phyloP scores from a whole-genome alignment of 495 filamentous ascomycete species.

The Penicillium alfredii region DNA sequence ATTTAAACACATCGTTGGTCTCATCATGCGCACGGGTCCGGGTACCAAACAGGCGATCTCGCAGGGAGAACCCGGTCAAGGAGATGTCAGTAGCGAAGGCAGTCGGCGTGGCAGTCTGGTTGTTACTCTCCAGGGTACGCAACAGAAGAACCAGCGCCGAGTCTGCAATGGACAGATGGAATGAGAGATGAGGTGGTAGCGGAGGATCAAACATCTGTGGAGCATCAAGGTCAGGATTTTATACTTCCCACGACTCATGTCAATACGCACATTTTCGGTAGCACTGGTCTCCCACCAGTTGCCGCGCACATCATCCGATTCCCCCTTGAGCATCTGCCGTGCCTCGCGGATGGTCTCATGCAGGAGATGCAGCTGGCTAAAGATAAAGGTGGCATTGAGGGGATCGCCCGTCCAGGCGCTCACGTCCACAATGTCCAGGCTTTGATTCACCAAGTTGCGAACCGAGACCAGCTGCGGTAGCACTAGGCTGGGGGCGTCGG shows the following conservation, averaged over 20 bases:
- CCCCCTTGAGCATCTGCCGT: constrained; percentile 42
- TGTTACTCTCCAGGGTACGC: constrained; percentile 65
- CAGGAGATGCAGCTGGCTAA: constrained; percentile 71
- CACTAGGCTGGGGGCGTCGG: constrained; percentile 46
- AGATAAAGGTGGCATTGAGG: constrained; percentile 60
- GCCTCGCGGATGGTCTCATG: constrained; percentile 72
- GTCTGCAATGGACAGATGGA: constrained; percentile 74
- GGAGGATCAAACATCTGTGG: constrained; percentile 51
- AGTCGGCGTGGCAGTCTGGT: constrained; percentile 53
- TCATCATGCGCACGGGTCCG: constrained; percentile 74
- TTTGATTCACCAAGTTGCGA: constrained; percentile 66
- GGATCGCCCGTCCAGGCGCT: constrained; percentile 61
- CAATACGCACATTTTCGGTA: constrained; percentile 44
- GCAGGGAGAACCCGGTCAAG: constrained; percentile 51
- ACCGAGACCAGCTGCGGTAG: constrained; percentile 66
- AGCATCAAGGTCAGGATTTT: neutral
- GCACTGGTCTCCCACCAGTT: constrained; percentile 55
- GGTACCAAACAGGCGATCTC: constrained; percentile 48
- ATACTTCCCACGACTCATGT: neutral
- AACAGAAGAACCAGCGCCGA: constrained; percentile 71
- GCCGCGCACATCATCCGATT: constrained; percentile 42
- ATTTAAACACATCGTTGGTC: constrained; percentile 62
- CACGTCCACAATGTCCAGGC: constrained; percentile 72
- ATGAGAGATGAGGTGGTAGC: constrained; percentile 54
- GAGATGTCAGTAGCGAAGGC: constrained; percentile 50